phyloP scores from a whole-genome alignment of 202 grass and related monocot genomes.

The Carex arenaria region DNA sequence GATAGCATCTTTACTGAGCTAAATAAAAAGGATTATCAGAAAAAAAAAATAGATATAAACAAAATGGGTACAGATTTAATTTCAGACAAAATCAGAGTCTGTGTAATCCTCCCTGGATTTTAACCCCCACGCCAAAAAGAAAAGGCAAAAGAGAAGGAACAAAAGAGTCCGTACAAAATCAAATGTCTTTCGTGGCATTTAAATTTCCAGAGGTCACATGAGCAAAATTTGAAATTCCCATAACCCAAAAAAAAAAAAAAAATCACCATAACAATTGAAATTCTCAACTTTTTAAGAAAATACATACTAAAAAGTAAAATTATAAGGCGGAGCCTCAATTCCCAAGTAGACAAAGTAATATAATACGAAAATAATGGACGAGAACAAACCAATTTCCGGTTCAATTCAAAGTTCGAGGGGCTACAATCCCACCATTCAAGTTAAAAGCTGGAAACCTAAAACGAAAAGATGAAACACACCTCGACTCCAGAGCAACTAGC shows the following conservation, averaged over 20 bases:
- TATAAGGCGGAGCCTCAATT: not conserved
- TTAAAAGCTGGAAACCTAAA: not conserved
- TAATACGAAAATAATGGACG: not conserved
- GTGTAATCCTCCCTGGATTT: not conserved
- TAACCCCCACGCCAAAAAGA: slow-evolving; percentile 20
- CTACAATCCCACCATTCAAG: not conserved
- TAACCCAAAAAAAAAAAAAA: not conserved
- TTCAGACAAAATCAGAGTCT: slow-evolving; percentile 8
- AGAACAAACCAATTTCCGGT: not conserved
- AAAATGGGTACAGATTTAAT: not conserved
- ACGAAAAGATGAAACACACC: slow-evolving; percentile 29
- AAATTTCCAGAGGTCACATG: not conserved
- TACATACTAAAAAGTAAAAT: not conserved
- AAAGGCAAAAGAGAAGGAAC: slow-evolving; percentile 14
- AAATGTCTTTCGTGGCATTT: slow-evolving; percentile 2
- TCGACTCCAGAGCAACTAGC: slow-evolving; percentile 55
- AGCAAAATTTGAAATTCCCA: not conserved
- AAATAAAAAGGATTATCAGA: not conserved
- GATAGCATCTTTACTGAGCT: not conserved
- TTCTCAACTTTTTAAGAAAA: not conserved
- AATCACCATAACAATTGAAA: not conserved
- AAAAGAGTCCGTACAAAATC: slow-evolving; percentile 11
- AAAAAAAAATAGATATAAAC: not conserved
- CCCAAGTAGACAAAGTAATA: not conserved
- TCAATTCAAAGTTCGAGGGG: not conserved